Evolutionary conservation across 352 stramenopile genomes (phyloP), one percentile per base, ranked within the genome.

Genomic region (Aphanomyces invadans): DNA sequence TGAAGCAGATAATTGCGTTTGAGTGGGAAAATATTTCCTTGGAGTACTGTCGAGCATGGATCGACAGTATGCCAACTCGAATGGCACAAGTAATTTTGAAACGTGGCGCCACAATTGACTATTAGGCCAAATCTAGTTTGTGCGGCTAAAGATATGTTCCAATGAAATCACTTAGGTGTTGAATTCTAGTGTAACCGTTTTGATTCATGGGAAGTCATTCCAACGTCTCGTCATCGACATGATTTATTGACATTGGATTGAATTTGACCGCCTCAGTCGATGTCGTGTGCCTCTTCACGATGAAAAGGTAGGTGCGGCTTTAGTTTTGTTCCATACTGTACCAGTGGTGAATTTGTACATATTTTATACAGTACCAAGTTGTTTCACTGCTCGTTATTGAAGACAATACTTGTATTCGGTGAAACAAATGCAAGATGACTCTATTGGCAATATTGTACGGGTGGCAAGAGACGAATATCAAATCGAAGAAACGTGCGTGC

Each of bases 11-110:
- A n/a, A 66, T 57, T 66, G 3, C 26, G 11, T 0, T 54, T 48
- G 39, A 48, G 21, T 48, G 39, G 39, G 39, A 15, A 15, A 48
- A 48, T 48, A 48, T 48, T n/a, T n/a, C 15, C 39, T n/a, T n/a
- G 21, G 39, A 48, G 21, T 48, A 48, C n/a, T n/a, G 17, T 48
- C n/a, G 15, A 48, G 21, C 39, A n/a, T n/a, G 17, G 17, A n/a
- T 48, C n/a, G 39, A 48, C n/a, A 48, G 39, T n/a, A 48, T 48
- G 39, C n/a, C 39, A 48, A 48, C 39, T n/a, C 39, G 39, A 48
- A 48, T 48, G 0, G 39, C 39, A 15, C 39, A 48, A 48, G 39
- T 48, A n/a, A 48, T 48, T 48, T n/a, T 48, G 15, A 48, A 48
- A n/a, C 17, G 39, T n/a, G 39, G 39, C 15, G 39, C 39, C n/a